These are phyloP conservation scores for Fraxinus anomala DNA, from an alignment of 257 asterid species.

Conservation along the genomic window DNA sequence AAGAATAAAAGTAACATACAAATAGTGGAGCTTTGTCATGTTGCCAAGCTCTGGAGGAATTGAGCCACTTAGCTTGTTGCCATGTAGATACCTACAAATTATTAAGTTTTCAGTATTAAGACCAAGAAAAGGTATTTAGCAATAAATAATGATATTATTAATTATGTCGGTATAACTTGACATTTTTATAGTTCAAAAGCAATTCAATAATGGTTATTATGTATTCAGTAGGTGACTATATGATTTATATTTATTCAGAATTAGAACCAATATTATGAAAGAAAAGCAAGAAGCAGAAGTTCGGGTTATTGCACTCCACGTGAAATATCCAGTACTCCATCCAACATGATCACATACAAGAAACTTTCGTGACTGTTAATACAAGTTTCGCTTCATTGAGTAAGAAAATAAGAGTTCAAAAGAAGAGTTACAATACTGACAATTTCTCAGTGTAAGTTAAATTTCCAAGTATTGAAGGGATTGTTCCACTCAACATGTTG, in stretches of 20 bases:
- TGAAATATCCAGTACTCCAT: too few species aligned
- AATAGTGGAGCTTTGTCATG: constrained; percentile 92
- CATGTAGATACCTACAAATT: constrained; percentile 75
- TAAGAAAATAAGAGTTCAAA: neutral
- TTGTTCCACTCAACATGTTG: constrained; percentile 79
- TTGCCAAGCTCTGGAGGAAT: constrained; percentile 95
- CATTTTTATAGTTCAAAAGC: too few species aligned
- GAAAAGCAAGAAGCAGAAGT: too few species aligned
- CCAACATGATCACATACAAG: neutral
- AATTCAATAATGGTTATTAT: too few species aligned
- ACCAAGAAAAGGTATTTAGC: neutral
- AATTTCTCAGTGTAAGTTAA: constrained; percentile 86
- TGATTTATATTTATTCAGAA: too few species aligned
- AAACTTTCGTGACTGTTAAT: neutral
- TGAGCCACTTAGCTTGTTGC: constrained; percentile 82
- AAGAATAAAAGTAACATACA: constrained; percentile 43
- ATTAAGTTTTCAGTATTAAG: neutral
- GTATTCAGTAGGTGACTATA: too few species aligned
- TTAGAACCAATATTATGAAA: too few species aligned
- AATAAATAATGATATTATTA: neutral
- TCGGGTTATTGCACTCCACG: too few species aligned
- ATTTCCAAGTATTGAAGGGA: constrained; percentile 92
- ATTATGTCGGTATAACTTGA: too few species aligned
- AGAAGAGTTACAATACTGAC: constrained; percentile 44
- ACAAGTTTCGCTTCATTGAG: neutral